Evolutionary conservation across 208 protist species (phyloP).

Genomic region (Endotrypanum monterogeii): DNA sequence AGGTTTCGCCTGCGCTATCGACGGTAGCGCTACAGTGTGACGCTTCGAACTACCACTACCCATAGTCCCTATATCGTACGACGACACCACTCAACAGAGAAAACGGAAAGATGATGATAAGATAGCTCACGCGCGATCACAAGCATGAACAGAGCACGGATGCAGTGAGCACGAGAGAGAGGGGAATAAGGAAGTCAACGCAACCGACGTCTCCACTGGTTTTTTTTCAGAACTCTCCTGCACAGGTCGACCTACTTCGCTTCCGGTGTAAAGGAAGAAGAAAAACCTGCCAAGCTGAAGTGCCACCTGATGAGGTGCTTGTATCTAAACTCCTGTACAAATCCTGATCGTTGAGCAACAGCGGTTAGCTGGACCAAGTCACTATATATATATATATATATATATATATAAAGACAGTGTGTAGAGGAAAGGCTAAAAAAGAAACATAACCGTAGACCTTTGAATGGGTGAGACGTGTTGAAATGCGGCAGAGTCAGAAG

Average conservation of each 20-base stretch:
- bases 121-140: background rate
- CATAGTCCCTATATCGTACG: background rate
- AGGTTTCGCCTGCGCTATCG: background rate
- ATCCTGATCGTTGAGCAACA: no score
- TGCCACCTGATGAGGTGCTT: background rate
- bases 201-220: background rate
- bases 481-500: background rate
- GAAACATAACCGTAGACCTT: background rate
- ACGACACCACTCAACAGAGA: background rate
- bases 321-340: no score
- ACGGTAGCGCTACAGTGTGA: background rate
- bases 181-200: no score
- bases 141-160: background rate
- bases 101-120: background rate
- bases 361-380: no score
- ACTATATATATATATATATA: no score
- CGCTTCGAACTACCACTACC: conserved; percentile 3
- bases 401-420: background rate
- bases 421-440: background rate
- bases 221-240: background rate
- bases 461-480: background rate
- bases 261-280: background rate
- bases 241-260: background rate
- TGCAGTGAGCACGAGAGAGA: no score
- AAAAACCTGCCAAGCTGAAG: background rate